These are phyloP conservation scores for Suhomyces xylopsoci DNA, from an alignment of 805 yeast genomes.

Conservation along the genomic window DNA sequence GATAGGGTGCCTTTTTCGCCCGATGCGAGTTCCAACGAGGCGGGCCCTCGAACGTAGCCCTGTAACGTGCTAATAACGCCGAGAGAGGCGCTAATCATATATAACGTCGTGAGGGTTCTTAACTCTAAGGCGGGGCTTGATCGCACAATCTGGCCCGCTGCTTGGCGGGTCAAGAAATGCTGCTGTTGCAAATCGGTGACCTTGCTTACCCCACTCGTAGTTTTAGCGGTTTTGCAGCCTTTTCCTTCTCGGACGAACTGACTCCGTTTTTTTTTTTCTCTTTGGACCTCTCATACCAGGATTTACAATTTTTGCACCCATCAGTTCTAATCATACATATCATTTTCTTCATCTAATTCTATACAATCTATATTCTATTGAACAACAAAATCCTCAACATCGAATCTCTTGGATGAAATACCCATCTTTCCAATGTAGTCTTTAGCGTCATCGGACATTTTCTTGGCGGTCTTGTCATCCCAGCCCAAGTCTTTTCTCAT, in stretches of 20 bases:
- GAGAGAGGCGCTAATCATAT: background rate
- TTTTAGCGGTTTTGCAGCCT: background rate
- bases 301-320: background rate
- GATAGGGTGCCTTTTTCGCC: background rate
- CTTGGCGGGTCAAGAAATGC: background rate
- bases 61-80: background rate
- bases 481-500: constrained; percentile 81
- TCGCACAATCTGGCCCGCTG: background rate
- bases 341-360: background rate
- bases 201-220: background rate
- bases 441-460: constrained; percentile 49
- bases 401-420: constrained; percentile 21
- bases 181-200: background rate
- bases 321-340: background rate
- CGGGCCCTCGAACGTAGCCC: background rate
- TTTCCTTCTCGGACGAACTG: background rate
- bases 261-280: background rate
- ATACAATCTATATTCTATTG: constrained; percentile 8
- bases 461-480: constrained; percentile 56
- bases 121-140: background rate
- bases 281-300: background rate
- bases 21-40: background rate
- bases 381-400: constrained; percentile 17
- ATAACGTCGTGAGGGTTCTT: background rate
- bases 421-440: constrained; percentile 67